Conservation (phyloP, 306 rosid species). For the Sphenostylis stenocarpa region DNA sequence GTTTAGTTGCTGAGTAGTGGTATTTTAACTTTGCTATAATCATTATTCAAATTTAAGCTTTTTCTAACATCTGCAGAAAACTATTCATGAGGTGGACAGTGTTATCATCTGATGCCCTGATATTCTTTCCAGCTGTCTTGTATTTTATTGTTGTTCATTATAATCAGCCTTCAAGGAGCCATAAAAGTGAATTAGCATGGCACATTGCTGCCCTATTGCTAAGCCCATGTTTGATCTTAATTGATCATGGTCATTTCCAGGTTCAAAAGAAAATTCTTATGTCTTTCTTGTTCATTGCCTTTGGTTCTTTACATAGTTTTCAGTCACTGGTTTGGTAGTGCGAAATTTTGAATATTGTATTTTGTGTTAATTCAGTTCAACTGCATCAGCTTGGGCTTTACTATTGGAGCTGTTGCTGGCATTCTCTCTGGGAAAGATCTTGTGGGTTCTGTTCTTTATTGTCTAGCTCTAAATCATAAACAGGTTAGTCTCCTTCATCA, state of each 20-base stretch:
- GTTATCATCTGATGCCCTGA: conserved; percentile 79
- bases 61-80: conserved; percentile 58
- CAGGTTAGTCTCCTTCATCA: neutral
- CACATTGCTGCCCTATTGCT: neutral
- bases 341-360: neutral
- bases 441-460: neutral
- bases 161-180: conserved; percentile 39
- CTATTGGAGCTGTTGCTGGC: neutral
- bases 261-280: neutral
- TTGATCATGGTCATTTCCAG: conserved; percentile 14
- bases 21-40: neutral
- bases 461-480: conserved; percentile 13
- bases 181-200: conserved; percentile 48
- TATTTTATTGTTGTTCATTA: conserved; percentile 60
- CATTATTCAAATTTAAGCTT: neutral
- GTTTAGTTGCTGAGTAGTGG: neutral
- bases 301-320: neutral
- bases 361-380: neutral
- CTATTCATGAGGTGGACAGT: conserved; percentile 97
- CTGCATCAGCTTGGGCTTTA: conserved; percentile 10
- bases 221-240: conserved; percentile 7
- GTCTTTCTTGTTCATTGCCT: neutral
- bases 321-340: neutral
- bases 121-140: conserved; percentile 80
- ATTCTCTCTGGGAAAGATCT: neutral